Base-by-base conservation (phyloP, 164 flowering plant genomes). In the Stephania yunnanensis region DNA sequence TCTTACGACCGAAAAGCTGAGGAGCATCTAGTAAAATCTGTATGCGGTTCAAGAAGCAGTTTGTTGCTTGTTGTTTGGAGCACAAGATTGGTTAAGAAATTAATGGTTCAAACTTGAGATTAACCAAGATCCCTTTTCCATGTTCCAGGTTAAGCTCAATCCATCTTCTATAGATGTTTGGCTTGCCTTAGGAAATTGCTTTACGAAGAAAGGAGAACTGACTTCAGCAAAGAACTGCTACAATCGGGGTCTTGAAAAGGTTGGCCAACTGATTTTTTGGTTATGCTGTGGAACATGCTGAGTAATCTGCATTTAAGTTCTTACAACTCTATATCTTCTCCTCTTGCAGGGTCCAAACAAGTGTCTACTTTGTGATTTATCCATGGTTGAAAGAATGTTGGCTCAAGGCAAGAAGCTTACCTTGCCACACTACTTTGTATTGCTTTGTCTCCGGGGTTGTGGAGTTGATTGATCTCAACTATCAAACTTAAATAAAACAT, bases 1-100 rank as follows among this genome's bases (percentile, higher is more conserved):
- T 94, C 89, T 6, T 91, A 94, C 71, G 75, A 76, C 76, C 92
- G 91, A 82, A 94, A 92, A 82, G 98, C 98, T 7, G 98, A 92
- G 78, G 97, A 91, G 80, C 97, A 94, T 87, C 92, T 94, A 69
- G 89, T 97, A 46, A 94, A 94, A 90, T 94, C 98, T 81, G 98
- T 94, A 81, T 83, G 89, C 75, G 61, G 71, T 70, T 44, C 70
- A 17, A 61, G 8, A 64, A 69, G 61, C 25, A 25, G 25, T 58
- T 80, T 64, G 44, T 9, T 78, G 42, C 46, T 75, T 30, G 50
- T 20, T 19, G 46, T 72, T 64, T 58, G 46, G 72, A 65, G 17
- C 76, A 12, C 30, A 64, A 3, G 69, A 68, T 55, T 75, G 63
- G 52, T 76, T 7, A n/a, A 45, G 36, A 42, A 44, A 20, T 0